These are phyloP conservation scores for Alternaria triticina DNA, from an alignment of 2,329 filamentous ascomycete genomes.

Conservation along the genomic window DNA sequence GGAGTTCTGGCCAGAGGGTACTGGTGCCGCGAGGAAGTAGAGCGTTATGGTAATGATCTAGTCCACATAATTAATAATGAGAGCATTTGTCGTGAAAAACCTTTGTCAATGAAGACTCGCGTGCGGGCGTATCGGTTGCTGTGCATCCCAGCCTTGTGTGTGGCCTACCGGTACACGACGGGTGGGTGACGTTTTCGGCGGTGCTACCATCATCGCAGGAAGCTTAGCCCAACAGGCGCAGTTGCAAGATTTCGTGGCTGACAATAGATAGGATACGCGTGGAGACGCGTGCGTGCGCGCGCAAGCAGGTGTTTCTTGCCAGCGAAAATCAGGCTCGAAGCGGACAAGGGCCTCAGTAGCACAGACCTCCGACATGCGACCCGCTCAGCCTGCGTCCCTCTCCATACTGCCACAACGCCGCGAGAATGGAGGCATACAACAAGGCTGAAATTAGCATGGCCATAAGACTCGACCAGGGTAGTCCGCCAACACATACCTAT, in stretches of 20 bases:
- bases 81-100: background rate
- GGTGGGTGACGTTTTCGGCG: background rate
- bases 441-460: background rate
- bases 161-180: background rate
- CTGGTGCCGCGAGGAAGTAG: background rate
- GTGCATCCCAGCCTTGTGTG: background rate
- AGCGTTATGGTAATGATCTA: background rate
- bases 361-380: background rate
- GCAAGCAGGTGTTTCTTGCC: background rate
- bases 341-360: background rate
- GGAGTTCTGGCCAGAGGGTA: conserved; percentile 26
- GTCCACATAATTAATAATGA: background rate
- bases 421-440: background rate
- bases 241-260: background rate
- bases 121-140: background rate
- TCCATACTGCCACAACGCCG: background rate
- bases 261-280: background rate
- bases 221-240: background rate
- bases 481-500: background rate
- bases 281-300: background rate
- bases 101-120: background rate
- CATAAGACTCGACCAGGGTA: background rate
- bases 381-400: background rate
- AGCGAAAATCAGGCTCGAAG: background rate
- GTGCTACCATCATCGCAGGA: background rate